phyloP scores from a whole-genome alignment of 2,329 filamentous ascomycete genomes.

The Aspergillus eucalypticola region DNA sequence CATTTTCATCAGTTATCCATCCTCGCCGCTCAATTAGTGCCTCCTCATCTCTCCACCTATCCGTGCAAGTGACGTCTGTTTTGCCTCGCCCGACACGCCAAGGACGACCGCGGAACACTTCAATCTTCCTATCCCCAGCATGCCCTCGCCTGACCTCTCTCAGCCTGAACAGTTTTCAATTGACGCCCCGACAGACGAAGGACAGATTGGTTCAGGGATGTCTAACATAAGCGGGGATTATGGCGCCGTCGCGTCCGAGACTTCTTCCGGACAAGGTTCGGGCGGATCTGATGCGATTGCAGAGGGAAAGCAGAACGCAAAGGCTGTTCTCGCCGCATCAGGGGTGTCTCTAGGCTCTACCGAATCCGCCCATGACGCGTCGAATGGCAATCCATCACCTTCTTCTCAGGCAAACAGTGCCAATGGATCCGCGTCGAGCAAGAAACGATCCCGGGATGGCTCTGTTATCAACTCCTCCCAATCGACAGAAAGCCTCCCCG shows the following conservation, averaged over 20 bases:
- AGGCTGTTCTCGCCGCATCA: conserved; percentile 59
- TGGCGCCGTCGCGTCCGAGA: conserved; percentile 24
- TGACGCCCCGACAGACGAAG: conserved; percentile 25
- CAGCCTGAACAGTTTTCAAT: conserved; percentile 26
- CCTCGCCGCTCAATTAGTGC: conserved; percentile 15
- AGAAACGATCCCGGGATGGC: conserved; percentile 62
- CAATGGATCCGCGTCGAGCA: conserved; percentile 53
- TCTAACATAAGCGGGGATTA: conserved; percentile 22
- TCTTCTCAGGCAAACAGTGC: conserved; percentile 37
- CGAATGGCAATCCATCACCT: conserved; percentile 29
- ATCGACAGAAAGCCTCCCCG: conserved; percentile 29
- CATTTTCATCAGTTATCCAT: conserved; percentile 11
- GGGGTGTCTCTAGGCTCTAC: conserved; percentile 31
- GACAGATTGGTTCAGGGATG: conserved; percentile 29
- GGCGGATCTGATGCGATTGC: conserved; percentile 50
- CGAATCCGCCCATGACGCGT: conserved; percentile 32
- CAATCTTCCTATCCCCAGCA: conserved; percentile 18
- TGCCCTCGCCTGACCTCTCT: conserved; percentile 39
- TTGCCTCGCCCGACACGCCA: conserved; percentile 10
- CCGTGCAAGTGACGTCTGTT: conserved; percentile 24
- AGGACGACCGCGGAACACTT: conserved; percentile 8
- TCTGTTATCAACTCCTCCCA: conserved; percentile 52
- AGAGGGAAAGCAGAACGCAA: conserved; percentile 62
- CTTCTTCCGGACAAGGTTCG: conserved; percentile 24
- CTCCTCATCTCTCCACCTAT: conserved; percentile 22